phyloP scores from a whole-genome alignment of 805 yeast species.

The Metschnikowia kofuensis region DNA sequence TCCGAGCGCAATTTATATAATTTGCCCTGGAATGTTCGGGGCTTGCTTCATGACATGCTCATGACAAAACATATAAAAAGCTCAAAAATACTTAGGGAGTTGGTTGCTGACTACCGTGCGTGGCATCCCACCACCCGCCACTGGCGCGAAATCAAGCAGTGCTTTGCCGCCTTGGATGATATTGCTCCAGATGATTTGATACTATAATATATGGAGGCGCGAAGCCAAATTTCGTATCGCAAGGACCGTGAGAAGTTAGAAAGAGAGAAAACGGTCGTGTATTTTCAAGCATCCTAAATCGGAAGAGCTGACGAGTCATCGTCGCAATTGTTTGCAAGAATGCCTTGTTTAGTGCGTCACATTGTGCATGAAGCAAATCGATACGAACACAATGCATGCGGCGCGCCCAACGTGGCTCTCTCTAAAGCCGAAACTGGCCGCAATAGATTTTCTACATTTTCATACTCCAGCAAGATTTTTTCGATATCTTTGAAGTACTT shows the following conservation, averaged over 20 bases:
- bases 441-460: not conserved
- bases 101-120: constrained; percentile 22
- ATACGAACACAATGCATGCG: constrained; percentile 6
- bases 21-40: constrained; percentile 40
- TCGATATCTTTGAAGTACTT: not conserved
- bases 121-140: constrained; percentile 30
- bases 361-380: constrained; percentile 1
- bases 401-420: constrained; percentile 2
- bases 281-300: no score
- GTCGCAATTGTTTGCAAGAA: not conserved
- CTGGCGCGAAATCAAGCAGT: constrained; percentile 33
- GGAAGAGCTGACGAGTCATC: constrained; percentile 1
- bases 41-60: constrained; percentile 34
- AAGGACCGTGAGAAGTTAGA: no score
- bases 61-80: constrained; percentile 30
- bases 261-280: no score
- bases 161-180: constrained; percentile 35
- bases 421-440: not conserved
- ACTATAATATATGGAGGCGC: no score
- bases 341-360: constrained; percentile 6
- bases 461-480: no score
- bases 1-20: constrained; percentile 21
- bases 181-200: constrained; percentile 27
- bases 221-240: no score
- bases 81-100: constrained; percentile 21